Evolutionary conservation across 2,329 filamentous ascomycete genomes (phyloP), one percentile per base, ranked within the genome.

Genomic region (Drechslerella coelobrocha): DNA sequence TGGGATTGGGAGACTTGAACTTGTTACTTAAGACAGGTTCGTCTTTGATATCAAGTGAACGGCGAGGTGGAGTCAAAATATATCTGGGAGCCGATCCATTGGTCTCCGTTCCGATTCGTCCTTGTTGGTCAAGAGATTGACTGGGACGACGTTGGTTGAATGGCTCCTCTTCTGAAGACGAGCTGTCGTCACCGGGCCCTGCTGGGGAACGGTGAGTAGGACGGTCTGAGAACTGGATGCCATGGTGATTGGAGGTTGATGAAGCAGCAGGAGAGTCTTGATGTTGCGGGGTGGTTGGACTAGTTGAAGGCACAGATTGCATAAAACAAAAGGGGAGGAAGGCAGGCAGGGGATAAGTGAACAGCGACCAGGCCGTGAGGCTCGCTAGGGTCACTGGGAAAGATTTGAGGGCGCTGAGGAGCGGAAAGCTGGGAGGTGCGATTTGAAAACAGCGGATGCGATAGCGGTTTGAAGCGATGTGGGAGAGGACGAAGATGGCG

Each of bases 321-420:
- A 71, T 71, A 71, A 71, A 71, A 71, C 66, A 63, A 59, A 60
- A 50, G 48, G 66, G 47, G 17, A 54, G 31, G 29, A 60, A 41
- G 29, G 23, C 43, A 45, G 29, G 19, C 19, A 56, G 53, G 8
- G 26, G 17, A 17, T 17, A 19, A 26, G 53, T 57, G 27, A 51
- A 51, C 66, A 71, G 66, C 63, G 66, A 71, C 66, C 66, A 59
- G 59, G 66, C 66, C 41, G 60, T 57, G 27, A 27, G 61, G 65
- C 65, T 69, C 39, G 65, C 65, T 61, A 48, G 59, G 59, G 47
- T 71, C 66, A 71, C 66, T 47, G 66, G 37, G 17, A 50, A 39
- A 17, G 50, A 12, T 9, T 27, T 55, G 29, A 47, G 31, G 21
- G 24, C n/a, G 52, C 37, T 17, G 39, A 14, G 43, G 45, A 59